Conservation (phyloP, 805 yeast genomes). For the Lachancea sp. region DNA sequence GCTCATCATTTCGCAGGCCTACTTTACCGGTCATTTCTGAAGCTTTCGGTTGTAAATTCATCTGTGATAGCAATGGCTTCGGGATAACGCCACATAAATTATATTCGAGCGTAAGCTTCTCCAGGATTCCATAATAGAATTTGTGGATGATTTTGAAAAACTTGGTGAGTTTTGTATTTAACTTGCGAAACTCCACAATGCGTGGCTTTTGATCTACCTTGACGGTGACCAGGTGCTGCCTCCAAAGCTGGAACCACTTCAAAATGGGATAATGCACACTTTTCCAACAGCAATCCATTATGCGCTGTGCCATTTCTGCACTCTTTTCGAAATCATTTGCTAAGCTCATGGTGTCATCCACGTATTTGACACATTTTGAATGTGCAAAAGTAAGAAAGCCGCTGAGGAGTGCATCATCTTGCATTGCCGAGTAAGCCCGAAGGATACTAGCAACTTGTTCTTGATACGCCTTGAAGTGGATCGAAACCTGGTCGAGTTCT, state of each 20-base stretch:
- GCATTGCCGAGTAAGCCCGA: constrained; percentile 20
- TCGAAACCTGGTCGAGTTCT: background rate
- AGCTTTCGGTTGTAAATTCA: constrained; percentile 3
- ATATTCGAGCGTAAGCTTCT: constrained; percentile 3
- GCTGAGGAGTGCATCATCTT: constrained; percentile 26
- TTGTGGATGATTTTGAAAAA: constrained; percentile 12
- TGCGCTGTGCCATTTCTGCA: constrained; percentile 3
- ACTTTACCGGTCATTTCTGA: background rate
- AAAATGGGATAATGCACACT: constrained; percentile 12
- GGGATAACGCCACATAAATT: constrained; percentile 8
- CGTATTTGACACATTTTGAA: constrained; percentile 21
- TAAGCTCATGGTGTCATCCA: constrained; percentile 3
- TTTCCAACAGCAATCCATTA: constrained; percentile 37
- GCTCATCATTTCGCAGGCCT: constrained; percentile 1
- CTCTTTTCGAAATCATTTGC: background rate
- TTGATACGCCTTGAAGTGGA: constrained; percentile 11
- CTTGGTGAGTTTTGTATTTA: constrained; percentile 11
- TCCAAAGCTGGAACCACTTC: constrained; percentile 12
- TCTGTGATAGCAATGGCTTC: background rate
- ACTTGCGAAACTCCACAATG: constrained; percentile 9
- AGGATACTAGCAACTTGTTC: constrained; percentile 23
- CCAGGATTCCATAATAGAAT: constrained; percentile 11
- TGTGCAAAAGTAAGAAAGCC: constrained; percentile 27
- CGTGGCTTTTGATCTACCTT: constrained; percentile 8
- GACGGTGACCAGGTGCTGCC: constrained; percentile 7